Conservation (phyloP, 495 filamentous ascomycete genomes). For the Lepraria neglecta region DNA sequence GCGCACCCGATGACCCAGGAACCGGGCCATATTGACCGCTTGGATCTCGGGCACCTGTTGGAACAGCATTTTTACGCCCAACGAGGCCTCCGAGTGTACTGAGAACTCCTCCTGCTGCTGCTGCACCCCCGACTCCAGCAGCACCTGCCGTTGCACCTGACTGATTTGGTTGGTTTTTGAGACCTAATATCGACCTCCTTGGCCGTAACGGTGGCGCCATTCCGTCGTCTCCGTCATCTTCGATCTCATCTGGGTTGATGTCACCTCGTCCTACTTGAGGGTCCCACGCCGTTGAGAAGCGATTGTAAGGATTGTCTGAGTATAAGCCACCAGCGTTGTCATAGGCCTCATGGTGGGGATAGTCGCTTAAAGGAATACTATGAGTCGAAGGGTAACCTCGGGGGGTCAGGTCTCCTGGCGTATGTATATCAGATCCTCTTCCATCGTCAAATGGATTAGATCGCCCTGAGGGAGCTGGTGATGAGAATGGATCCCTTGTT, state of each 20-base stretch:
- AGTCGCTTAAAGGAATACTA: conserved; percentile 33
- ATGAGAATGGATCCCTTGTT: conserved; percentile 37
- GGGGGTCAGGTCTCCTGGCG: conserved; percentile 38
- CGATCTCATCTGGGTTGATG: conserved; percentile 73
- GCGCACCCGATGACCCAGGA: conserved; percentile 34
- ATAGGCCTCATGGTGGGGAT: conserved; percentile 29
- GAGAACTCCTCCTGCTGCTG: conserved; percentile 49
- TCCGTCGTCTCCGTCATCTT: conserved; percentile 81
- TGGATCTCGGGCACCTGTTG: conserved; percentile 23
- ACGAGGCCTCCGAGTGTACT: conserved; percentile 35
- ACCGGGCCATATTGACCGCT: conserved; percentile 52
- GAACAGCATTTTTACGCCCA: conserved; percentile 31
- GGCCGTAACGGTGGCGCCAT: conserved; percentile 43
- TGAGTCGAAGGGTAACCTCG: conserved; percentile 30
- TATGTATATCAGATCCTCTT: conserved; percentile 30
- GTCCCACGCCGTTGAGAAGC: conserved; percentile 54
- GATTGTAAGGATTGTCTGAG: conserved; percentile 52
- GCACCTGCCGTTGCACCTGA: conserved; percentile 35
- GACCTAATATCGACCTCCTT: conserved; percentile 48
- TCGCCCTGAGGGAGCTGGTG: conserved; percentile 31
- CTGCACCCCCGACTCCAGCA: conserved; percentile 48
- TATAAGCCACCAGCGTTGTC: conserved; percentile 36
- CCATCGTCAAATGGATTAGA: conserved; percentile 30
- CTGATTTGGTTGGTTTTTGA: conserved; percentile 36
- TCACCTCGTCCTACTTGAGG: conserved; percentile 43